Base-by-base conservation (phyloP, 2,329 filamentous ascomycete species). In the Apiospora koreana region DNA sequence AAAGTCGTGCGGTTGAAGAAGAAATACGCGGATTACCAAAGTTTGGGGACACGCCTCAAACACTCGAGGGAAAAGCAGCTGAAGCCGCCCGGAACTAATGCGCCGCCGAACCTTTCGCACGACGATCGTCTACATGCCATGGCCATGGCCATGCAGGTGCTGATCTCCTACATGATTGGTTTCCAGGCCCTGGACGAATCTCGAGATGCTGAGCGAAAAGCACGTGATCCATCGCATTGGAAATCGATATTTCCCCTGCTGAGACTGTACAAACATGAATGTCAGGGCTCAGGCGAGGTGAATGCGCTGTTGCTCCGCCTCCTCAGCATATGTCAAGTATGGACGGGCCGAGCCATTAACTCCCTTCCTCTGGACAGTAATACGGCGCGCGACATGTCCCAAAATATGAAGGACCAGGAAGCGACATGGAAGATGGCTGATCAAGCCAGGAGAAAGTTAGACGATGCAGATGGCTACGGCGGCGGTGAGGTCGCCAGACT, bases 51-150 rank as follows among this genome's bases (percentile, higher is more conserved):
- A 42, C 84, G 82, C 68, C 80, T 89, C 23, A 90, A 90, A 80
- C 87, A 88, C 71, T 80, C 83, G 16, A 85, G 86, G 35, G 88
- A 90, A 72, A 83, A 79, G 21, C 81, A 87, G n/a, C 72, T 79
- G 69, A 79, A 78, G 68, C 72, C 68, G 31, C 70, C 71, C 38
- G 72, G 73, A 23, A 54, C 68, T 9, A 31, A 58, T 38, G 16
- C 41, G 8, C 54, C 68, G 54, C 46, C 65, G 9, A 68, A 66
- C n/a, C 23, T 72, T 16, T 71, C 72, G 12, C 75, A 77, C 3
- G 75, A 73, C 50, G 76, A 79, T 9, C 73, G 74, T 38, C 77
- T 77, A 66, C 69, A 71, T n/a, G 76, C 74, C 21, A 75, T 76
- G 67, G 76, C 77, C 23, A 75, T 76, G 45, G 78, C 75, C n/a